Percentiles rank a stretch among this genome's conserved stretches.
Conservation (phyloP, 805 yeast species). For the Maudiozyma pseudohumilis region DNA sequence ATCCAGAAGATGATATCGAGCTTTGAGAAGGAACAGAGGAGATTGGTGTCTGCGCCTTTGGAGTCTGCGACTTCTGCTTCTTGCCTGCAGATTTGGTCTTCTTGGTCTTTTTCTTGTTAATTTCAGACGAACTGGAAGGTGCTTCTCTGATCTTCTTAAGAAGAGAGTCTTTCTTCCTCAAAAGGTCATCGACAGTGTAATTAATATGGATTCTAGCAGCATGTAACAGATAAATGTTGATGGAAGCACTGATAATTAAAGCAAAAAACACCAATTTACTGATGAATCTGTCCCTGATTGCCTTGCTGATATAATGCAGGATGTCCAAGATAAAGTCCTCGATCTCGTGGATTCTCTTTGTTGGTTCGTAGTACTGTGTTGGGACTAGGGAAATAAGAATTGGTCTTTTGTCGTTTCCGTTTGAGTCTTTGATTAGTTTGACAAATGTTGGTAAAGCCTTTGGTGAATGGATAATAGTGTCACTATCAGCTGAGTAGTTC, state of each 20-base stretch:
- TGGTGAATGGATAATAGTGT: neutral
- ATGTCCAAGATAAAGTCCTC: slow-evolving; percentile 41
- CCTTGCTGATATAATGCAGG: slow-evolving; percentile 48
- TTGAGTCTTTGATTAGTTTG: slow-evolving; percentile 13
- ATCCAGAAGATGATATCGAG: neutral
- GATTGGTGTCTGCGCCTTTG: neutral
- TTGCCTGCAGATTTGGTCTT: neutral
- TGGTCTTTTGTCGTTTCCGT: slow-evolving; percentile 31
- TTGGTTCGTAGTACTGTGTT: slow-evolving; percentile 48
- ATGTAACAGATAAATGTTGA: slow-evolving; percentile 77
- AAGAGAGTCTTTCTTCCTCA: slow-evolving; percentile 4
- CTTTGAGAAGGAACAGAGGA: slow-evolving; percentile 1
- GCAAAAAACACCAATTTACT: slow-evolving; percentile 68
- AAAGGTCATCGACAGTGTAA: slow-evolving; percentile 25
- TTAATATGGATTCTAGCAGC: slow-evolving; percentile 64
- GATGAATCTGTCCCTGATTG: slow-evolving; percentile 71
- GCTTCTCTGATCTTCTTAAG: slow-evolving; percentile 4
- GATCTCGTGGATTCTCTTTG: slow-evolving; percentile 42
- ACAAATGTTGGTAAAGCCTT: slow-evolving; percentile 30
- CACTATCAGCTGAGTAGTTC: slow-evolving; percentile 28
- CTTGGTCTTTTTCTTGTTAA: neutral
- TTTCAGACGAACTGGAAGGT: slow-evolving; percentile 7
- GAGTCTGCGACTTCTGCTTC: neutral
- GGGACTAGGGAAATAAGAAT: slow-evolving; percentile 51
- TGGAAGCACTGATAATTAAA: slow-evolving; percentile 64